Conservation (phyloP, 208 protist genomes). For the Borovskyia barvae region DNA sequence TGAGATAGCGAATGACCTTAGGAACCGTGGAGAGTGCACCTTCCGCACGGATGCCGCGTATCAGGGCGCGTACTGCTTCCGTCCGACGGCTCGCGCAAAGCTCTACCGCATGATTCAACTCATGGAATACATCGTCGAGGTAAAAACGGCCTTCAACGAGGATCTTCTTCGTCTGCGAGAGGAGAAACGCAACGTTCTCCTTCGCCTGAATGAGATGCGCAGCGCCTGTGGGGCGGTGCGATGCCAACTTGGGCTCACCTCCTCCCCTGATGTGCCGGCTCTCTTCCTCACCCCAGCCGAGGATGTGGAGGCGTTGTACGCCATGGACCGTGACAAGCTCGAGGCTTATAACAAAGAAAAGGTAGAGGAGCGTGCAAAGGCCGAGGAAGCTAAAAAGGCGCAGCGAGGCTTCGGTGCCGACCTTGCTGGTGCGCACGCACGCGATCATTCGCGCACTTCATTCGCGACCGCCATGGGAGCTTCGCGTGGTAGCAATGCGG, state of each 20-base stretch:
- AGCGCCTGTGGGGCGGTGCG: conserved; percentile 5
- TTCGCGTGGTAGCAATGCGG: neutral
- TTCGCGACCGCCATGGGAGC: neutral
- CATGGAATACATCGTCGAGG: conserved; percentile 72
- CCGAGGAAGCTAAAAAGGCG: conserved; percentile 78
- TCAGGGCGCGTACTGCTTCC: conserved; percentile 38
- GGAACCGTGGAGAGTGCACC: conserved; percentile 91
- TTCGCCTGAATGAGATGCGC: conserved; percentile 63
- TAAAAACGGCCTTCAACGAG: conserved; percentile 92
- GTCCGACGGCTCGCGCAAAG: conserved; percentile 94
- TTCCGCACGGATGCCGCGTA: conserved; percentile 92
- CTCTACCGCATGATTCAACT: conserved; percentile 91
- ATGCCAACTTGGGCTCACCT: conserved; percentile 11
- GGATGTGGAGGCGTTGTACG: conserved; percentile 69
- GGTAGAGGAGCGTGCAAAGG: conserved; percentile 39
- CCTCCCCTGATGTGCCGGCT: neutral
- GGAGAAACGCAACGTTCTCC: conserved; percentile 80
- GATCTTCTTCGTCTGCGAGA: conserved; percentile 85
- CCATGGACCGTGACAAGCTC: conserved; percentile 56
- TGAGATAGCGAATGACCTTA: conserved; percentile 66
- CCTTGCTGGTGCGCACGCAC: conserved; percentile 45
- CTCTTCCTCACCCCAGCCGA: conserved; percentile 46
- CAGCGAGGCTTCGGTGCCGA: conserved; percentile 88
- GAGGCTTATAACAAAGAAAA: conserved; percentile 57
- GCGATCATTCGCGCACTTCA: conserved; percentile 16